Percentiles rank a stretch among this genome's conserved stretches.
These are phyloP conservation scores for Podila clonocystis DNA, from an alignment of 192 early-diverging fungal species.

Conservation along the genomic window DNA sequence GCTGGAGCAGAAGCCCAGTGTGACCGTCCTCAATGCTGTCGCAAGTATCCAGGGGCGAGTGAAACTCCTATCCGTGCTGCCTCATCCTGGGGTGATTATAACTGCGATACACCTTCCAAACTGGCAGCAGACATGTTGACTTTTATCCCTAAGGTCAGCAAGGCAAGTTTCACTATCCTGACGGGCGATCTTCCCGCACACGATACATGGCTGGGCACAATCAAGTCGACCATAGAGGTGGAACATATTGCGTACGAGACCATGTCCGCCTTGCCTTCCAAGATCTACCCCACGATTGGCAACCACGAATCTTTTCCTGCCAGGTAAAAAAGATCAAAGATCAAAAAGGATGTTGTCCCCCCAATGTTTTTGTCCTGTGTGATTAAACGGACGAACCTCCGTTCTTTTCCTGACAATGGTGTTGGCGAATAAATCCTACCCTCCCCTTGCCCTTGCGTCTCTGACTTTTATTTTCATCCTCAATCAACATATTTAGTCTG, in stretches of 20 bases:
- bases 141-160: slow-evolving; percentile 53
- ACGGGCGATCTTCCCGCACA: slow-evolving; percentile 68
- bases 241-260: slow-evolving; percentile 43
- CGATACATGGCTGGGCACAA: slow-evolving; percentile 60
- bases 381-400: too few relatives aligned
- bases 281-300: slow-evolving; percentile 62
- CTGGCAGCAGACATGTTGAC: slow-evolving; percentile 58
- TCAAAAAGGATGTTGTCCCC: too few relatives aligned
- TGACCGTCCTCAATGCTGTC: slow-evolving; percentile 61
- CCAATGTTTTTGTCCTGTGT: neutral
- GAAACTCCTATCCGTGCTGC: slow-evolving; percentile 44
- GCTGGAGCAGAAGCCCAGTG: slow-evolving; percentile 58
- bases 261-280: slow-evolving; percentile 21
- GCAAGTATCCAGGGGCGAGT: slow-evolving; percentile 49
- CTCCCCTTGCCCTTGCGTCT: neutral
- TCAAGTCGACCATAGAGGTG: slow-evolving; percentile 31
- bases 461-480: neutral
- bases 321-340: slow-evolving; percentile 14
- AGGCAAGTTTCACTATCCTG: slow-evolving; percentile 57
- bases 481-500: slow-evolving; percentile 1
- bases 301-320: slow-evolving; percentile 65
- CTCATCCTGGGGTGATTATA: slow-evolving; percentile 58
- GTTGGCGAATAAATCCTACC: too few relatives aligned
- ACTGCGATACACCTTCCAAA: slow-evolving; percentile 59
- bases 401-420: too few relatives aligned